Evolutionary conservation across 1,284 basidiomycete species (phyloP), one percentile per base, ranked within the genome.

Genomic region (Boletus semigastroideus): DNA sequence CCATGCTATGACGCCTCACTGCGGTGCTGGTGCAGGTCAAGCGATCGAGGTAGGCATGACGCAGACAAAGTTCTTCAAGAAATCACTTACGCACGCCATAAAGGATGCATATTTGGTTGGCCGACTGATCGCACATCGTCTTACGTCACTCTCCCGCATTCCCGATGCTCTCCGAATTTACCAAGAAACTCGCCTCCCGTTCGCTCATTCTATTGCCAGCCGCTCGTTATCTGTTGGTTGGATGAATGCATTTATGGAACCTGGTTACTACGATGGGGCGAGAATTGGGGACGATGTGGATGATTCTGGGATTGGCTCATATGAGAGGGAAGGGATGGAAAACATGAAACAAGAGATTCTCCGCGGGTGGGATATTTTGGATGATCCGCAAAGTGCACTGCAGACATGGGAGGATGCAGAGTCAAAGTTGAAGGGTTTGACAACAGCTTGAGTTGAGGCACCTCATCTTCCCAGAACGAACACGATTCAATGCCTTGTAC

Each of bases 151-250:
- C 13, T 38, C 53, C 16, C 60, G 49, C n/a, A 48, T 63, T 11
- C 50, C 54, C 12, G 58, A 58, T 4, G 62, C 57, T 2, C 61
- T 73, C 5, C 48, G 52, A 7, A 59, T 69, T 14, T 70, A 69
- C 47, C 60, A 69, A 30, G 42, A 54, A 14, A 39, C 66, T 39
- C 65, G 67, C 5, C 61, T 66, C 10, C 60, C 62, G 5, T 56
- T 64, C 25, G 53, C 49, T 17, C 14, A 20, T 12, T 34, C 34
- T 1, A 13, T 56, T 11, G 49, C 56, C 12, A 22, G 39, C 6
- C 16, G 33, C 20, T 55, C 49, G 7, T 27, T 37, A 9, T 46
- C 36, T 5, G 44, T 36, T 3, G 61, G 50, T 16, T 36, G 33
- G 40, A 46, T 65, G 46, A 40, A 42, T 12, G 0, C 25, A 2